A percentile compares a stretch with the other conserved stretches of the same genome.
Conservation (phyloP, 169 alveolate genomes). For the Amoebophrya sp. region DNA sequence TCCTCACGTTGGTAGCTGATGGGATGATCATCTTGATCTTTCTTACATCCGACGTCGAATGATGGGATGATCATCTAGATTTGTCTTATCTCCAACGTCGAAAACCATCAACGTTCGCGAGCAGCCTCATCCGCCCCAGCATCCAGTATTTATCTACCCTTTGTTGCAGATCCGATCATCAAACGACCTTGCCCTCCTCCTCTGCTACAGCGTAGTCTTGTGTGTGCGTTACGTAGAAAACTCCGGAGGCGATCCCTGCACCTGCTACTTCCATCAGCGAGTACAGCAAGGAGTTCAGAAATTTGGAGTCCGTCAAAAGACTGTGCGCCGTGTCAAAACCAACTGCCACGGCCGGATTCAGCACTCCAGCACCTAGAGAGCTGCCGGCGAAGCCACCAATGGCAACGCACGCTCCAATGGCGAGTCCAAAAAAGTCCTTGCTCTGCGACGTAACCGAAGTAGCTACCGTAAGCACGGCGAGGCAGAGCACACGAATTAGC, state of each 20-base stretch:
- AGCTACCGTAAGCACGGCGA: background rate
- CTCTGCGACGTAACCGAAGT: background rate
- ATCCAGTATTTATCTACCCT: no score
- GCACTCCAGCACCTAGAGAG: background rate
- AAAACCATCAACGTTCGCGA: no score
- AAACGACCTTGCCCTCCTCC: background rate
- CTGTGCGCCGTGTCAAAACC: slow-evolving; percentile 11
- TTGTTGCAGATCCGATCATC: background rate
- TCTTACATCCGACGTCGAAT: no score
- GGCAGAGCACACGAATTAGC: background rate
- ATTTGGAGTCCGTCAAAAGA: background rate
- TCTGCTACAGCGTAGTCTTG: background rate
- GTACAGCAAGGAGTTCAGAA: background rate
- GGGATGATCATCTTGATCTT: no score
- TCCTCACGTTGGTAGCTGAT: no score
- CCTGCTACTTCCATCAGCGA: background rate
- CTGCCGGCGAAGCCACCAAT: background rate
- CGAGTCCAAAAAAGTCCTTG: slow-evolving; percentile 2
- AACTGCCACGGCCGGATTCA: slow-evolving; percentile 4
- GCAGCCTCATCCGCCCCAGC: no score
- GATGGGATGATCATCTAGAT: no score
- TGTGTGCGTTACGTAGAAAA: background rate
- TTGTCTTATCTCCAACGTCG: no score
- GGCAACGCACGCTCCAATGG: background rate
- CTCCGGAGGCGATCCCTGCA: background rate